These are phyloP conservation scores for Xylariaceae sp. DNA, from an alignment of 2,329 filamentous ascomycete genomes.

Conservation along the genomic window DNA sequence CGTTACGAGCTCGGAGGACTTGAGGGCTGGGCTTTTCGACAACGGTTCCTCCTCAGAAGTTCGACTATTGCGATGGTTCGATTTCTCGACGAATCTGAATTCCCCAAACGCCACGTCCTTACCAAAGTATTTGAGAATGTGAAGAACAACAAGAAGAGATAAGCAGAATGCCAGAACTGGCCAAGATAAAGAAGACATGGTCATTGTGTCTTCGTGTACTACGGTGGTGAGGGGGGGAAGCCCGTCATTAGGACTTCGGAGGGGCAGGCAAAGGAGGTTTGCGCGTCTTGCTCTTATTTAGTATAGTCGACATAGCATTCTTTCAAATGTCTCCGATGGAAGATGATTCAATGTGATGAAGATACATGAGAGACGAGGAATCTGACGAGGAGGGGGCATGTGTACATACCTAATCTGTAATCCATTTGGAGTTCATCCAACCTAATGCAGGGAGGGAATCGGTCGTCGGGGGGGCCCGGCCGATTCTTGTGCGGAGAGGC, in stretches of 20 bases:
- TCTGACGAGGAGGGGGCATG: background rate
- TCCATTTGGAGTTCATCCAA: background rate
- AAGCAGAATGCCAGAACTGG: constrained; percentile 19
- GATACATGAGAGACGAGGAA: background rate
- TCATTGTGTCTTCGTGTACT: constrained; percentile 14
- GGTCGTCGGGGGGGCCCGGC: too few species aligned
- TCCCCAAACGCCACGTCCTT: constrained; percentile 20
- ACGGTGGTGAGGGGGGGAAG: background rate
- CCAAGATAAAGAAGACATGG: constrained; percentile 16
- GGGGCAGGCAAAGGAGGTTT: background rate
- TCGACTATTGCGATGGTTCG: constrained; percentile 21
- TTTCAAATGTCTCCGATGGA: background rate
- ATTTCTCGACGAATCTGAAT: constrained; percentile 15
- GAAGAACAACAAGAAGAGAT: constrained; percentile 21
- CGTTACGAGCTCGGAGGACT: constrained; percentile 16
- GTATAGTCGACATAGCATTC: background rate
- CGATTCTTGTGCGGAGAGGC: too few species aligned
- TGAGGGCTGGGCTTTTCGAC: constrained; percentile 23
- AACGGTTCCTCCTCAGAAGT: constrained; percentile 22
- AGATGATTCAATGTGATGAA: background rate
- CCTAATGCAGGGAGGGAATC: background rate
- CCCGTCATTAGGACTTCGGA: background rate
- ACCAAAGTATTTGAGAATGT: constrained; percentile 12
- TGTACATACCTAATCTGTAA: too few species aligned
- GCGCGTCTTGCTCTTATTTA: background rate